These are phyloP conservation scores for Citeromyces hawaiiensis DNA, from an alignment of 1,139 yeast species.

Conservation along the genomic window DNA sequence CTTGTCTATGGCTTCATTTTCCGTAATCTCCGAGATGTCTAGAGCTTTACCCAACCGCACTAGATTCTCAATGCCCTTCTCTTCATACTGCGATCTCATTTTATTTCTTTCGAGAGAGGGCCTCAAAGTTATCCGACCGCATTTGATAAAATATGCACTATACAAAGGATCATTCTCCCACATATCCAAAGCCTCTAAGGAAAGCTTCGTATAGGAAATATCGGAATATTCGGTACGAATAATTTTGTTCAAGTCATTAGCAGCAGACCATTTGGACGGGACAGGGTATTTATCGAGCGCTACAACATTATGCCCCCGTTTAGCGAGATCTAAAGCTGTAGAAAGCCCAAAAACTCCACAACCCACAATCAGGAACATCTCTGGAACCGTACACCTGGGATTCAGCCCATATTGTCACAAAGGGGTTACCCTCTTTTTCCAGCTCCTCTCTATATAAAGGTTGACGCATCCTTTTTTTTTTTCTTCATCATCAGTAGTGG, in stretches of 20 bases:
- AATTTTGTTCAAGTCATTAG: constrained; percentile 32
- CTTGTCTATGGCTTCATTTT: constrained; percentile 12
- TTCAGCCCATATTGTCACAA: background rate
- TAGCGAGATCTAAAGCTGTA: constrained; percentile 19
- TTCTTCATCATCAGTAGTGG: constrained; percentile 52
- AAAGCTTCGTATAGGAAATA: constrained; percentile 20
- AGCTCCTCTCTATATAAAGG: background rate
- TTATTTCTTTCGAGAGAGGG: constrained; percentile 10
- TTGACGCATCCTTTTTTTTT: constrained; percentile 16
- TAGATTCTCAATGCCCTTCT: constrained; percentile 16
- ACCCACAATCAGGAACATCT: constrained; percentile 13
- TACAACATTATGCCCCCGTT: constrained; percentile 14
- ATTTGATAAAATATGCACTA: constrained; percentile 18
- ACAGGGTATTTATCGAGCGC: constrained; percentile 25
- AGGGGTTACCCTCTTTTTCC: constrained; percentile 1
- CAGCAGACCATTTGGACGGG: constrained; percentile 37
- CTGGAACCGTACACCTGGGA: background rate
- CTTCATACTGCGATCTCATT: constrained; percentile 19
- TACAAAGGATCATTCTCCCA: constrained; percentile 25
- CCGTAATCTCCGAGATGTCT: constrained; percentile 12
- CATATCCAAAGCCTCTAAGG: constrained; percentile 24
- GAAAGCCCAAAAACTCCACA: constrained; percentile 26
- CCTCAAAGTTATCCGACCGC: constrained; percentile 19
- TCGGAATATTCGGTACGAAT: constrained; percentile 29
- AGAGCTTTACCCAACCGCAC: constrained; percentile 15